Evolutionary conservation across 352 stramenopile species (phyloP).

Genomic region (Phytophthora foliorum): DNA sequence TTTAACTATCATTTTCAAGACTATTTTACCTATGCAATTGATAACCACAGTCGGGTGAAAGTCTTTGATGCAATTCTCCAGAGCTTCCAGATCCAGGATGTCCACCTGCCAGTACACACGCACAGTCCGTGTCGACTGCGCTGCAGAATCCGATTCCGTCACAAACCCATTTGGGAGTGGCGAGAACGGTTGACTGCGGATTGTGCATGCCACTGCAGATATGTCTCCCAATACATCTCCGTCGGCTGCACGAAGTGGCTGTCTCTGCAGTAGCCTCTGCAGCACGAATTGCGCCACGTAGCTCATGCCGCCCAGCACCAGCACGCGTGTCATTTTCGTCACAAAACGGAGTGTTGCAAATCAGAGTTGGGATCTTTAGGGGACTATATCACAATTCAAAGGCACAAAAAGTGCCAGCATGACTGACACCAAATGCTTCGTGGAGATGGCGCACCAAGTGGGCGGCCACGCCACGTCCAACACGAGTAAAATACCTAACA

Average conservation of each 20-base stretch:
- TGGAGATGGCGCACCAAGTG: slow-evolving; percentile 79
- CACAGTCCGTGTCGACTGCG: slow-evolving; percentile 20
- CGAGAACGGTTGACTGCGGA: slow-evolving; percentile 28
- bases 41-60: slow-evolving; percentile 58
- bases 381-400: slow-evolving; percentile 12
- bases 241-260: slow-evolving; percentile 1
- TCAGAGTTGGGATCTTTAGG: slow-evolving; percentile 4
- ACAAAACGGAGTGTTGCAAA: neutral
- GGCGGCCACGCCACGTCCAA: slow-evolving; percentile 81
- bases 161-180: slow-evolving; percentile 43
- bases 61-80: slow-evolving; percentile 44
- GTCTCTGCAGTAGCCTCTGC: slow-evolving; percentile 35
- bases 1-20: neutral
- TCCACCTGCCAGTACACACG: slow-evolving; percentile 56
- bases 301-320: slow-evolving; percentile 68
- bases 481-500: slow-evolving; percentile 46
- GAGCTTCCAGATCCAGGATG: slow-evolving; percentile 34
- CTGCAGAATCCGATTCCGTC: slow-evolving; percentile 1
- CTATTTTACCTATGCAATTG: slow-evolving; percentile 63
- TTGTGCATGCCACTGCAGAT: slow-evolving; percentile 48
- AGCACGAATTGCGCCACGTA: slow-evolving; percentile 79
- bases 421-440: slow-evolving; percentile 36
- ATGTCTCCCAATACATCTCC: neutral
- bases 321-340: slow-evolving; percentile 45
- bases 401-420: neutral